Base-by-base conservation (phyloP, 179 eudicot genomes). In the Beta macrorhiza region DNA sequence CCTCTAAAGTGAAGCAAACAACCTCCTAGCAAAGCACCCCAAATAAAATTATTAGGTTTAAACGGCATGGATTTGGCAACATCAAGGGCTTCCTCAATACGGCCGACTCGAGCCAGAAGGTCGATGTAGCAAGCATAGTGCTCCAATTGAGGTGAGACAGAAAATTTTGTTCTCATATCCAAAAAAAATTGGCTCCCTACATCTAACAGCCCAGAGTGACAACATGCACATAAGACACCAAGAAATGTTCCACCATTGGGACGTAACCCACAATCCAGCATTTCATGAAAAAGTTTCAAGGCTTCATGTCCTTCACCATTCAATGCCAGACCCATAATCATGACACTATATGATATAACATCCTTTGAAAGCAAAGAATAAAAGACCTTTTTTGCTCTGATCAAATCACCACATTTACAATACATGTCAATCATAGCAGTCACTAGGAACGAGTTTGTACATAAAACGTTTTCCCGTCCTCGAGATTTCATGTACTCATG, bases 351-450 rank as follows among this genome's bases (percentile, higher is more conserved):
- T 0, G 92, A 84, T 76, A 91, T 87, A 53, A 91, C 89, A 84
- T 94, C 96, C 84, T 93, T 94, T 5, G 84, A 62, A 2, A 69
- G 78, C 85, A 89, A 84, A 58, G 84, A 78, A 77, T 73, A 64
- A 76, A 37, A 91, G 91, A 68, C 93, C 91, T 62, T 81, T 85
- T 72, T 76, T 86, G 97, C 98, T 64, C 78, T 78, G 45, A 76
- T 86, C 79, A 94, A 80, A 80, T 81, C 67, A 75, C 98, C 98
- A 79, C 97, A 93, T 69, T 94, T 94, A 42, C 85, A 86, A 74
- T 94, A 94, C 97, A 94, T 93, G 81, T 91, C 93, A 62, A 94
- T 90, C 85, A 94, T 75, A 57, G 94, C 88, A 85, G 97, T 93
- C 25, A 91, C 96, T 58, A 94, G 76, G 77, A 85, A 83, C 79